Conservation (phyloP, 345 rosid species). For the Boechera stricta region DNA sequence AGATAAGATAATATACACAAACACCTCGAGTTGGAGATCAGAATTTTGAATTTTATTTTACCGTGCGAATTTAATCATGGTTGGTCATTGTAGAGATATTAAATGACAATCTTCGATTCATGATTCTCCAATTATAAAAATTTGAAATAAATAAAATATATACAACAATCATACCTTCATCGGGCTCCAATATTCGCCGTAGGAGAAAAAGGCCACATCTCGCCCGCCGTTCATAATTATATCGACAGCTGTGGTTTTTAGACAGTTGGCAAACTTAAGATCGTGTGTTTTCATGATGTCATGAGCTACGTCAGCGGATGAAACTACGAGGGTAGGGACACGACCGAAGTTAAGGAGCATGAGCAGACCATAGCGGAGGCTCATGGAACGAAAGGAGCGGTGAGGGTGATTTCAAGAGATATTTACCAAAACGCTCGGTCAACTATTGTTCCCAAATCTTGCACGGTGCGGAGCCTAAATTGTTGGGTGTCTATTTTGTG, state of each 20-base stretch:
- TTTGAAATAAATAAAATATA: not conserved
- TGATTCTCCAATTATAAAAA: too few relatives aligned
- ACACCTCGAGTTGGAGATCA: too few relatives aligned
- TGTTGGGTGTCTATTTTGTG: too few relatives aligned
- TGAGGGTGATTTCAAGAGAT: constrained; percentile 40
- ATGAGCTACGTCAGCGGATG: constrained; percentile 54
- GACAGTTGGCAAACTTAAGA: constrained; percentile 50
- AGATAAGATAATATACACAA: too few relatives aligned
- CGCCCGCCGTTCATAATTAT: constrained; percentile 47
- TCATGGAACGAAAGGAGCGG: constrained; percentile 45
- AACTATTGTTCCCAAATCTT: too few relatives aligned
- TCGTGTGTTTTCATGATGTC: constrained; percentile 64
- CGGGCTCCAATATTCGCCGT: constrained; percentile 74
- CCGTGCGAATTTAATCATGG: too few relatives aligned
- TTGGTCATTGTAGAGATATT: too few relatives aligned
- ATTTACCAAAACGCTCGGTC: too few relatives aligned
- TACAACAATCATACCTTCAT: constrained; percentile 38
- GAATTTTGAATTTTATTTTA: too few relatives aligned
- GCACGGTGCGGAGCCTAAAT: too few relatives aligned
- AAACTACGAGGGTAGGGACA: constrained; percentile 49
- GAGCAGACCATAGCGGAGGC: constrained; percentile 54
- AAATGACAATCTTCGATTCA: too few relatives aligned
- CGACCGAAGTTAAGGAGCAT: constrained; percentile 60
- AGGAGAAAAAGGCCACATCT: constrained; percentile 51
- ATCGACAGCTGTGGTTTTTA: constrained; percentile 3